Evolutionary conservation across 2,329 filamentous ascomycete genomes (phyloP).

Genomic region (Talaromyces sp.): DNA sequence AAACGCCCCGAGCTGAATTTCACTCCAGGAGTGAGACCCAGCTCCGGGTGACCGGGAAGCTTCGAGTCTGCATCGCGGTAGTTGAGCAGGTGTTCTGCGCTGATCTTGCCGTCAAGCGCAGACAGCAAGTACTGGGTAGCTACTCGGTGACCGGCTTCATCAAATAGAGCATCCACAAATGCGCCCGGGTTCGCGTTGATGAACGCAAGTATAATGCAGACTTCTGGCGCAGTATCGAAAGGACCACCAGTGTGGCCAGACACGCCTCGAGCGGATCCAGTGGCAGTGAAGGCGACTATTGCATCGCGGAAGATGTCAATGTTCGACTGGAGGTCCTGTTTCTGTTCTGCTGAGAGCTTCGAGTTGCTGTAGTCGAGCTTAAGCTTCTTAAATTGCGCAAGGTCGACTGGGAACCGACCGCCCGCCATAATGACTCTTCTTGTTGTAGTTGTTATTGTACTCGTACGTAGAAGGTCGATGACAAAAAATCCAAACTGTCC

Average conservation of each 20-base stretch:
- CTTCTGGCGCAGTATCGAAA: constrained; percentile 35
- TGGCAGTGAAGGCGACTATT: constrained; percentile 35
- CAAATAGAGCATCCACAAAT: constrained; percentile 30
- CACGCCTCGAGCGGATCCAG: constrained; percentile 32
- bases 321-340: constrained; percentile 31
- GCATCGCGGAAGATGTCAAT: constrained; percentile 35
- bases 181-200: constrained; percentile 27
- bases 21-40: constrained; percentile 33
- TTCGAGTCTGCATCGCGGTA: constrained; percentile 37
- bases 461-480: neutral
- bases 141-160: constrained; percentile 36
- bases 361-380: constrained; percentile 28
- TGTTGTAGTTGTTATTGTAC: neutral
- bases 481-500: neutral
- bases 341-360: constrained; percentile 30
- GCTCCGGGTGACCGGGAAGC: constrained; percentile 34
- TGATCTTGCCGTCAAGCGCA: constrained; percentile 31
- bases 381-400: constrained; percentile 30
- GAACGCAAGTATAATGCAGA: constrained; percentile 33
- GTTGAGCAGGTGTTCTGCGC: constrained; percentile 34
- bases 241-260: constrained; percentile 35
- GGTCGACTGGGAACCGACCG: constrained; percentile 23
- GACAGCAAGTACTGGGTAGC: constrained; percentile 35
- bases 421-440: neutral
- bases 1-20: constrained; percentile 37